Evolutionary conservation across 345 rosid species (phyloP).

Genomic region (Salix koriyanagi): DNA sequence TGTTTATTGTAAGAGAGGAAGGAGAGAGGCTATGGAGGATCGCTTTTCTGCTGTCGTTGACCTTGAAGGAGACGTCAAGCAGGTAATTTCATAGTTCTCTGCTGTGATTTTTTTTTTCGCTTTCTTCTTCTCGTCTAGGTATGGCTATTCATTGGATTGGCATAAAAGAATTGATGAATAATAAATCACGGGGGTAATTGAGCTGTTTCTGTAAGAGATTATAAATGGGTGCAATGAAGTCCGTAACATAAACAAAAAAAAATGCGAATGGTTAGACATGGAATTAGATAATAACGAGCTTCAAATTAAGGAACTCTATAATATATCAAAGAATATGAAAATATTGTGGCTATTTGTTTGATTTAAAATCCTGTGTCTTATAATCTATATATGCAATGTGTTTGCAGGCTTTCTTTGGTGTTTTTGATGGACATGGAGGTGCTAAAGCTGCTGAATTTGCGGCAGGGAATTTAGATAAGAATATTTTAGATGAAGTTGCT

Average conservation of each 20-base stretch:
- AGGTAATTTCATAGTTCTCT: conserved; percentile 33
- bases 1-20: conserved; percentile 83
- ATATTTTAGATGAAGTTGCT: conserved; percentile 41
- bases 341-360: neutral
- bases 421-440: conserved; percentile 93
- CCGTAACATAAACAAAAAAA: neutral
- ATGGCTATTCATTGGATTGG: neutral
- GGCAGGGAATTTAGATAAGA: conserved; percentile 55
- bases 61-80: conserved; percentile 56
- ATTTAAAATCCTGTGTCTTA: neutral
- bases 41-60: conserved; percentile 62
- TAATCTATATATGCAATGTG: neutral
- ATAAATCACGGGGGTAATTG: neutral
- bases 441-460: conserved; percentile 78
- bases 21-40: conserved; percentile 89
- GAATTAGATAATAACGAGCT: neutral
- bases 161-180: neutral
- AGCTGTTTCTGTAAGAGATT: neutral
- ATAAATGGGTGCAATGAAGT: neutral
- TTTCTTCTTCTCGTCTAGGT: neutral
- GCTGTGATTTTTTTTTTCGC: too few species aligned
- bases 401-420: conserved; percentile 68
- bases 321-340: neutral
- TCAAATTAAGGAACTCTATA: neutral
- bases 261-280: neutral